A percentile compares a stretch with the other conserved stretches of the same genome.
Conservation (phyloP, 129 eudicot genomes). For the Pseudognaphalium luteoalbum region DNA sequence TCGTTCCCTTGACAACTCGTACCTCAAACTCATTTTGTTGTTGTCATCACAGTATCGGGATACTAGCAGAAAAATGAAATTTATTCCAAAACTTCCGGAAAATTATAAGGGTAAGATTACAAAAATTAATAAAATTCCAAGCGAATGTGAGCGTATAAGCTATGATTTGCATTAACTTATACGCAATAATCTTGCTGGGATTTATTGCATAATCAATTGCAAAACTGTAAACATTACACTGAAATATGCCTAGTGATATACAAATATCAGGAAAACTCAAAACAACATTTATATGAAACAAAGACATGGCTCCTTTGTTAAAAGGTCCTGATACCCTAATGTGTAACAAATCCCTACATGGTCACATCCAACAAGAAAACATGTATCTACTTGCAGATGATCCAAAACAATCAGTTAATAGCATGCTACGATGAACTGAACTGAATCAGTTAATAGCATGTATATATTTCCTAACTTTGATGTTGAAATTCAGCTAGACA, state of each 20-base stretch:
- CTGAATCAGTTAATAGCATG: too few relatives aligned
- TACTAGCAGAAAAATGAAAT: not conserved
- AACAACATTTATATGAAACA: too few relatives aligned
- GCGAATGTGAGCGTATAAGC: not conserved
- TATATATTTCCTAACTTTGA: too few relatives aligned
- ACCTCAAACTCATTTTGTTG: conserved; percentile 3
- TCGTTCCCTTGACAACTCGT: not conserved
- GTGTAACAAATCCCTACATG: not conserved
- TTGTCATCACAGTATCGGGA: not conserved
- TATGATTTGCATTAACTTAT: not conserved
- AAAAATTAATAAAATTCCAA: not conserved
- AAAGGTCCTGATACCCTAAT: not conserved
- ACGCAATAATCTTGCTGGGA: not conserved
- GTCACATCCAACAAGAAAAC: not conserved
- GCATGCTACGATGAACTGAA: not conserved
- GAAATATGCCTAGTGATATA: not conserved
- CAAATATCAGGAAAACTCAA: too few relatives aligned
- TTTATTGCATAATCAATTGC: not conserved
- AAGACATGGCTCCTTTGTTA: not conserved
- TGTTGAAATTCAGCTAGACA: conserved; percentile 14
- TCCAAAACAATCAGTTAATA: not conserved
- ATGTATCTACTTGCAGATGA: not conserved
- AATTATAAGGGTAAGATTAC: not conserved
- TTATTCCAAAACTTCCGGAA: not conserved
- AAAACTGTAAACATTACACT: not conserved